phyloP scores from a whole-genome alignment of 768 basidiomycete species.

The Pulveroboletus sp. region DNA sequence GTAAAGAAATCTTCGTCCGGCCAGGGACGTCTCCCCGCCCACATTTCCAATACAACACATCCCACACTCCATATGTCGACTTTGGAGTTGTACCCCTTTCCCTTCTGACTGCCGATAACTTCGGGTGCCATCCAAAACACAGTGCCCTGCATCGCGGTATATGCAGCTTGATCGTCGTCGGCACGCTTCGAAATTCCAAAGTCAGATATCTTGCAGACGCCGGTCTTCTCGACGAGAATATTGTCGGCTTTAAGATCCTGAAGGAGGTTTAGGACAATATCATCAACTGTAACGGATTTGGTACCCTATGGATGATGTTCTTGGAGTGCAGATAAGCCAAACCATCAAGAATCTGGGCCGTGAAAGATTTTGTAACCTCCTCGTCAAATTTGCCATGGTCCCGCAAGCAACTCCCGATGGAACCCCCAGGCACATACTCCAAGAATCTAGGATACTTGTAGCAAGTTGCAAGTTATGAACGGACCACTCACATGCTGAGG shows the following conservation, averaged over 20 bases:
- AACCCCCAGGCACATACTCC: constrained; percentile 98
- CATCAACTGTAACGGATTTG: constrained; percentile 13
- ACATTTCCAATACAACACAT: constrained; percentile 99
- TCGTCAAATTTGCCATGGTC: constrained; percentile 93
- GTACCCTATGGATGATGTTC: constrained; percentile 87
- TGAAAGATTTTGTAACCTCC: constrained; percentile 88
- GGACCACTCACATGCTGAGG: constrained; percentile 77
- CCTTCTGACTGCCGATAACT: constrained; percentile 78
- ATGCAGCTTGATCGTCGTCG: constrained; percentile 78
- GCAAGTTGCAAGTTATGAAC: neutral
- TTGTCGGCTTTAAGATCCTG: constrained; percentile 98
- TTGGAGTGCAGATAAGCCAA: constrained; percentile 89
- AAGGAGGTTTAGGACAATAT: constrained; percentile 6
- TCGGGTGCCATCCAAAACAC: constrained; percentile 99
- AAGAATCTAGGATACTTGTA: constrained; percentile 63
- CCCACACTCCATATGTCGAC: constrained; percentile 99
- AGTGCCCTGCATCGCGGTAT: constrained; percentile 94
- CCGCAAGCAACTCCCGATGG: constrained; percentile 83
- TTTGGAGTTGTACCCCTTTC: constrained; percentile 90
- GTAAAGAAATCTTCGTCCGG: constrained; percentile 82
- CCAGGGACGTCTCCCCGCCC: constrained; percentile 96
- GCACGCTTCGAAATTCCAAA: constrained; percentile 98
- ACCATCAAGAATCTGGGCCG: constrained; percentile 85
- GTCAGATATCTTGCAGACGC: constrained; percentile 95
- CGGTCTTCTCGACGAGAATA: constrained; percentile 89